Base-by-base conservation (phyloP, 2,329 filamentous ascomycete genomes). In the Trichoderma semiorbis region DNA sequence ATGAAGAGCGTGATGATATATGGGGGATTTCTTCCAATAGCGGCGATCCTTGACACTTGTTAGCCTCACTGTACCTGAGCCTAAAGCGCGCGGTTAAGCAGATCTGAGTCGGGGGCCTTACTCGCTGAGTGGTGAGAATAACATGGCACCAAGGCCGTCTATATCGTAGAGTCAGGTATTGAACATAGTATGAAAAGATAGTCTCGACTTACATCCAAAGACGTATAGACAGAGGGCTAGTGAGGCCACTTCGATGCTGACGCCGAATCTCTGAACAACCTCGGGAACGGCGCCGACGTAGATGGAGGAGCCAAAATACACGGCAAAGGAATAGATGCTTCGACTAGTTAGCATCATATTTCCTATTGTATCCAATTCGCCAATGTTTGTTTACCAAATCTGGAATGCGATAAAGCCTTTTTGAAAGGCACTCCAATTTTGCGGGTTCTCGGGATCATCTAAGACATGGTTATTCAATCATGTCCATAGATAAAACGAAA, bases 341-440 rank as follows among this genome's bases (percentile, higher is more conserved):
- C 3, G 11, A 53, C 0, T 11, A 50, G 1, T 50, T 14, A 50
- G 47, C 2, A 0, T 50, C 1, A 1, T 0, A 5, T 0, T 11
- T n/a, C 10, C n/a, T 0, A 21, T 50, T 21, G 10, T n/a, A 50
- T 21, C 7, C 7, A n/a, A 11, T 21, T 11, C 43, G 18, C 18
- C 10, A 5, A 11, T 47, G 7, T n/a, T 5, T 1, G 21, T 21
- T 50, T 50, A 50, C 47, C 47, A 53, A 53, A 53, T 53, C 21
- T 53, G 47, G 1, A 53, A 53, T 2, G 47, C 47, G 0, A 53
- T 53, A 53, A 53, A 53, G 47, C n/a, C n/a, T 24, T 53, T 53
- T 21, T 53, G 47, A 53, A 53, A 53, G n/a, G 47, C 47, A 4
- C 21, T 53, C 47, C 47, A 53, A 24, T 53, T 53, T 24, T 53